A percentile compares a stretch with the other conserved stretches of the same genome.
phyloP scores from a whole-genome alignment of 2,329 filamentous ascomycete genomes.

The Xylariaceae sp. region DNA sequence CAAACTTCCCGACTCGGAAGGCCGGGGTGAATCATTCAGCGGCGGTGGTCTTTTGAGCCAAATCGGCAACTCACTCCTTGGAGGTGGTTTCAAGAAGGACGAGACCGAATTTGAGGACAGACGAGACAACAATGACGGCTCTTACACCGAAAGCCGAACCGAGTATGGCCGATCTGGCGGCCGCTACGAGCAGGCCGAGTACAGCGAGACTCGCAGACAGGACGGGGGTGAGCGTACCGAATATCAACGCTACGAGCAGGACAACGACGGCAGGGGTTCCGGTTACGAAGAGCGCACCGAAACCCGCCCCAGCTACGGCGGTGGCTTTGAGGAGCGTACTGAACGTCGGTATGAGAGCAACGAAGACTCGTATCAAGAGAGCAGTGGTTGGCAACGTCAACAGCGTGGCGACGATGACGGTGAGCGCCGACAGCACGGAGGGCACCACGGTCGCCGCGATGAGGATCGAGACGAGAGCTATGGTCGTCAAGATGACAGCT shows the following conservation, averaged over 20 bases:
- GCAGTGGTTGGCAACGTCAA: slow-evolving; percentile 22
- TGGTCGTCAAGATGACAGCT: slow-evolving; percentile 15
- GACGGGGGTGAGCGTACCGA: slow-evolving; percentile 56
- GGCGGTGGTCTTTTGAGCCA: slow-evolving; percentile 68
- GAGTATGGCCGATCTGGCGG: slow-evolving; percentile 57
- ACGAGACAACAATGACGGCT: slow-evolving; percentile 55
- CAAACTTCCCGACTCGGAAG: slow-evolving; percentile 17
- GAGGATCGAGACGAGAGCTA: slow-evolving; percentile 14
- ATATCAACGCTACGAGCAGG: slow-evolving; percentile 60
- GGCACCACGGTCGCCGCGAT: slow-evolving; percentile 13
- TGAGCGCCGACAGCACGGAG: background rate
- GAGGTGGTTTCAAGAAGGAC: slow-evolving; percentile 56
- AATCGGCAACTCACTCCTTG: slow-evolving; percentile 63
- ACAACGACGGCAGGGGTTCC: slow-evolving; percentile 44
- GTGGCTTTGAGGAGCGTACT: slow-evolving; percentile 56
- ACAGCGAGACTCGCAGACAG: slow-evolving; percentile 54
- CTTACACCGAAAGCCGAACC: slow-evolving; percentile 56
- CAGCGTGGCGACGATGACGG: slow-evolving; percentile 21
- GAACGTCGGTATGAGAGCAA: slow-evolving; percentile 47
- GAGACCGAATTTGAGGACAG: slow-evolving; percentile 42
- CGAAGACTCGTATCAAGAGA: slow-evolving; percentile 27
- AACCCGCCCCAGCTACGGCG: slow-evolving; percentile 45
- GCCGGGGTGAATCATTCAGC: slow-evolving; percentile 48
- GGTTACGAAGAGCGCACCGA: slow-evolving; percentile 58
- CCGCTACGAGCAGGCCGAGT: slow-evolving; percentile 58